A percentile compares a stretch with the other conserved stretches of the same genome.
These are phyloP conservation scores for Phytopythium kandeliae DNA, from an alignment of 352 stramenopile species.

Conservation along the genomic window DNA sequence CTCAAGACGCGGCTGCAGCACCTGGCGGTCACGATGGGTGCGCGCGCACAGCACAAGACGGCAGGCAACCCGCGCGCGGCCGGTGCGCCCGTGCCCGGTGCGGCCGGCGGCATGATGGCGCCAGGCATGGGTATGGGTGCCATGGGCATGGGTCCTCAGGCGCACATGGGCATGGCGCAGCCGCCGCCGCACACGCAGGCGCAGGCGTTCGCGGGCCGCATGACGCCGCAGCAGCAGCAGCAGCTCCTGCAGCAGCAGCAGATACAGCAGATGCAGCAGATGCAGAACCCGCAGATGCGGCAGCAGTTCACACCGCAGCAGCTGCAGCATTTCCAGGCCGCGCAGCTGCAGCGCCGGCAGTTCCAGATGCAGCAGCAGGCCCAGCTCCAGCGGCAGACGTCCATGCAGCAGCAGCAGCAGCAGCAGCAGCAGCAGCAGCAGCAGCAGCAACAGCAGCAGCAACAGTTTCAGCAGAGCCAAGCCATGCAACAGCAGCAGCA, in stretches of 20 bases:
- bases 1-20: conserved; percentile 96
- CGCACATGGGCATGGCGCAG: conserved; percentile 38
- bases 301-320: conserved; percentile 80
- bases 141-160: conserved; percentile 6
- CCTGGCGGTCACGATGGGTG: conserved; percentile 90
- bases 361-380: conserved; percentile 45
- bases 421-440: conserved; percentile 56
- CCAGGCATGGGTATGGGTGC: conserved; percentile 47
- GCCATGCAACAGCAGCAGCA: conserved; percentile 45
- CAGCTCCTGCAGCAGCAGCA: conserved; percentile 78
- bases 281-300: conserved; percentile 76
- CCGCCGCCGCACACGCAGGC: conserved; percentile 37
- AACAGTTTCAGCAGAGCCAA: conserved; percentile 12
- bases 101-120: conserved; percentile 34
- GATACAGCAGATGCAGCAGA: conserved; percentile 70
- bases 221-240: conserved; percentile 58
- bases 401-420: conserved; percentile 25
- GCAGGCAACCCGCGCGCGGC: conserved; percentile 32
- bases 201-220: conserved; percentile 27
- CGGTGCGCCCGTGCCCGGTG: conserved; percentile 1
- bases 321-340: conserved; percentile 72
- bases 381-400: too few species aligned
- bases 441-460: conserved; percentile 50
- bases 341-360: conserved; percentile 64
- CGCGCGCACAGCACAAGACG: conserved; percentile 74